Evolutionary conservation across 192 early-diverging fungal species (phyloP), one percentile per base, ranked within the genome.

Genomic region (Backusella tuberculispora): DNA sequence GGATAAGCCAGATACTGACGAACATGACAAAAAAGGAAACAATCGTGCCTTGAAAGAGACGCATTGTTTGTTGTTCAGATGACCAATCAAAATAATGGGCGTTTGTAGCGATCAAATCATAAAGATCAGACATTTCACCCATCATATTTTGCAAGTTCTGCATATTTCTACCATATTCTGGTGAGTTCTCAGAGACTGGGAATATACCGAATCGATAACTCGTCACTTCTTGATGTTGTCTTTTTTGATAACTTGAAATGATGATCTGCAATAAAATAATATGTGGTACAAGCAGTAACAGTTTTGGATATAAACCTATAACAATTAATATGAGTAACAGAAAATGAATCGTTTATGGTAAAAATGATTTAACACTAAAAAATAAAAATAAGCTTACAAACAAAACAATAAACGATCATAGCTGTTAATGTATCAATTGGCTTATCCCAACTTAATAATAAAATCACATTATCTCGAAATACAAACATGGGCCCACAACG

Each of bases 91-190:
- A 56, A 71, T 86, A 81, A 48, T 78, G 79, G 44, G 84, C 77
- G 5, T 84, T 56, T 3, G 80, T 66, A 19, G 74, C 69, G 13
- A 83, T 44, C n/a, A 74, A 29, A 74, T 89, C 88, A 47, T 89
- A 87, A 21, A 76, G 80, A 19, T 86, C 83, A 40, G 80, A 80
- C 40, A 85, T 66, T 68, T 85, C 83, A 42, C 88, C 89, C 93
- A 94, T 94, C 81, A 90, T 86, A 69, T 94, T 92, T 70, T 94
- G 93, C 41, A 93, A 87, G 74, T 92, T 90, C 67, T 89, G 89
- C 76, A 92, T 72, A 74, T 92, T 93, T 76, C 83, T 87, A 19
- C 87, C 75, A 76, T 91, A 92, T 69, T 93, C 88, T 21, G 89
- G 86, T 3, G 84, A 87, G 7, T 78, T 74, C 41, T 78, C 77